These are phyloP conservation scores for Asterophora parasitica DNA, from an alignment of 768 basidiomycete genomes.

Conservation along the genomic window DNA sequence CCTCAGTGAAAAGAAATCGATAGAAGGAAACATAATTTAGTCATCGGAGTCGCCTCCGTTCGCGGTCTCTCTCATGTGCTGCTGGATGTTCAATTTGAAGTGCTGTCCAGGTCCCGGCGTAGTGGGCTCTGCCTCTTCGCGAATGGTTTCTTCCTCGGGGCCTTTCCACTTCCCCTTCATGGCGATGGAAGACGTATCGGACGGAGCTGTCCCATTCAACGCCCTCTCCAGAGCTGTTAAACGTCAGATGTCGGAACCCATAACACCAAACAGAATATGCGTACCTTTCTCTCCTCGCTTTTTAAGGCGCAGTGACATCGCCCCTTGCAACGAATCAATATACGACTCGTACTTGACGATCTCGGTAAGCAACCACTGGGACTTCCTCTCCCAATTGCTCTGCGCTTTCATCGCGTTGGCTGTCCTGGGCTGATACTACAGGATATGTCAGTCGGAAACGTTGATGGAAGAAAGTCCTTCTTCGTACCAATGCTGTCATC, in stretches of 20 bases:
- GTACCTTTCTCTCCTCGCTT: conserved; percentile 82
- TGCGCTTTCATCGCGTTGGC: conserved; percentile 70
- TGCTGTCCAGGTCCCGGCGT: conserved; percentile 25
- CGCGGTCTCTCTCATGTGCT: conserved; percentile 25
- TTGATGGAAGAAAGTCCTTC: not conserved
- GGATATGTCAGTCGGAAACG: conserved; percentile 10
- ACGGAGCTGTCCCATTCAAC: conserved; percentile 26
- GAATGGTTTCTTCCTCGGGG: conserved; percentile 28
- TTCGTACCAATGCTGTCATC: conserved; percentile 70
- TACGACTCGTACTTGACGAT: conserved; percentile 96
- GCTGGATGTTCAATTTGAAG: conserved; percentile 15
- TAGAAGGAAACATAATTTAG: conserved; percentile 14
- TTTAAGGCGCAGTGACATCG: conserved; percentile 81
- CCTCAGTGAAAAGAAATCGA: conserved; percentile 3
- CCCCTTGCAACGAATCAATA: conserved; percentile 80
- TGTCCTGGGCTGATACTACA: conserved; percentile 75
- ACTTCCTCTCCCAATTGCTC: conserved; percentile 91
- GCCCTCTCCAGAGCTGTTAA: conserved; percentile 29
- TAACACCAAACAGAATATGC: not conserved
- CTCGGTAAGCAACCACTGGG: conserved; percentile 83
- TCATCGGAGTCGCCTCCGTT: conserved; percentile 20
- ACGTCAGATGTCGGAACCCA: not conserved
- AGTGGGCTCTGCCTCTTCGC: conserved; percentile 28
- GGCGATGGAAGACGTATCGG: conserved; percentile 20
- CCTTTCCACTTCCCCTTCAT: conserved; percentile 29